A percentile compares a stretch with the other conserved stretches of the same genome.
Evolutionary conservation across 805 yeast species (phyloP).

Genomic region (Metschnikowia sp.): DNA sequence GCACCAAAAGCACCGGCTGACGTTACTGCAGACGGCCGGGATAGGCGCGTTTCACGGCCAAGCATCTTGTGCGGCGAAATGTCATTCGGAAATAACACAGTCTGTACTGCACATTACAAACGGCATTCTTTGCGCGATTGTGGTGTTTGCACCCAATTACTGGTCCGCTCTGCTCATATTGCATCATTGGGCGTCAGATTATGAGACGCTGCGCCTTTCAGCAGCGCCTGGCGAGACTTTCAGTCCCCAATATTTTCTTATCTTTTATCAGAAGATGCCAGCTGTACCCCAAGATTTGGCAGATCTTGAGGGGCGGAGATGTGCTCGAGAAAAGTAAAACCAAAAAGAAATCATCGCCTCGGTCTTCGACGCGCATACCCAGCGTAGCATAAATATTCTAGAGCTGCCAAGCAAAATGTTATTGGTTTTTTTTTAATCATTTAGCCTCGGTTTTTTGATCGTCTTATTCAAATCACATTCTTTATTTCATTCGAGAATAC

Average conservation of each 20-base stretch:
- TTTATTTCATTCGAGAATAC: too few relatives aligned
- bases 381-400: too few relatives aligned
- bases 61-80: background rate
- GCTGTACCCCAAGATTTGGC: background rate
- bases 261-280: background rate
- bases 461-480: too few relatives aligned
- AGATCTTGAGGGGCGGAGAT: too few relatives aligned
- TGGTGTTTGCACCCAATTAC: constrained; percentile 1
- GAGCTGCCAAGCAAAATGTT: too few relatives aligned
- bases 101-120: background rate
- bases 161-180: background rate
- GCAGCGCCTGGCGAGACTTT: background rate
- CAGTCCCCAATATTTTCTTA: background rate
- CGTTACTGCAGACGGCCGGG: too few relatives aligned
- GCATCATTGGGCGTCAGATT: background rate
- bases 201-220: background rate
- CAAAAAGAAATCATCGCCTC: too few relatives aligned
- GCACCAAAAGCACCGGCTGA: too few relatives aligned
- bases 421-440: too few relatives aligned
- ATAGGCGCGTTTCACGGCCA: background rate
- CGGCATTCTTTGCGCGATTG: background rate
- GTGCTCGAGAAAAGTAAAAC: too few relatives aligned
- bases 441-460: too few relatives aligned
- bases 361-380: too few relatives aligned
- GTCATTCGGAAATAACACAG: background rate